Evolutionary conservation across 352 stramenopile genomes (phyloP).

Genomic region (Phytopythium kandeliae): DNA sequence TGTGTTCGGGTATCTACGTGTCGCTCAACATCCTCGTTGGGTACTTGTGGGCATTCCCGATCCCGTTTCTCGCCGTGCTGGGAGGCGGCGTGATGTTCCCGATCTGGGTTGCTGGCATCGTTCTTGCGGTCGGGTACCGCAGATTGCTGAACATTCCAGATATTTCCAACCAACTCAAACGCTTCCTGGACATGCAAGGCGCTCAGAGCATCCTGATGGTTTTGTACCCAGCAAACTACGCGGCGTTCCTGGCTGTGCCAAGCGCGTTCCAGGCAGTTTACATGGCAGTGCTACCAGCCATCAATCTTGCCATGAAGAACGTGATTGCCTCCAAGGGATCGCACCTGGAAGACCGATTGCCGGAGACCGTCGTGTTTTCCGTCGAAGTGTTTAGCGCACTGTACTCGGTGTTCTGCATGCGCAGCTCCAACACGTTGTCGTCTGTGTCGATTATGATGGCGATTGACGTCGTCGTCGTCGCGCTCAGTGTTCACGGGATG

Average conservation of each 20-base stretch:
- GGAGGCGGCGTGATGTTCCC: conserved; percentile 17
- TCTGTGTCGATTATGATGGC: conserved; percentile 13
- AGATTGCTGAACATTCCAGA: conserved; percentile 9
- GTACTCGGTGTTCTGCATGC: conserved; percentile 28
- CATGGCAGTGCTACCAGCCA: conserved; percentile 16
- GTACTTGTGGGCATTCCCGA: conserved; percentile 24
- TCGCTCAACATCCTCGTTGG: conserved; percentile 15
- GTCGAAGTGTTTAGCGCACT: conserved; percentile 35
- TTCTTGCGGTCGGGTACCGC: conserved; percentile 12
- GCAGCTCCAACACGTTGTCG: conserved; percentile 19
- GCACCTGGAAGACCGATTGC: conserved; percentile 18
- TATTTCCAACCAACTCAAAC: conserved; percentile 12
- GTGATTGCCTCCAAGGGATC: conserved; percentile 21
- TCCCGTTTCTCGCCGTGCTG: conserved; percentile 28
- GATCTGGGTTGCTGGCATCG: conserved; percentile 10
- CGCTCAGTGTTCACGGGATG: conserved; percentile 18
- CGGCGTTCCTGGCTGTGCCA: conserved; percentile 15
- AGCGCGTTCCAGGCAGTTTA: conserved; percentile 12
- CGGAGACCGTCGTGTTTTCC: conserved; percentile 24
- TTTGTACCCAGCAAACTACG: conserved; percentile 32
- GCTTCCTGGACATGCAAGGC: conserved; percentile 12
- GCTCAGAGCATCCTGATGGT: conserved; percentile 20
- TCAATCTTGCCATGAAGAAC: conserved; percentile 38
- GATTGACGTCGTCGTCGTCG: conserved; percentile 12
- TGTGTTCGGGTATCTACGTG: conserved; percentile 7